Evolutionary conservation across 176 grass and related monocot genomes (phyloP).

Genomic region (Carex kokanica): DNA sequence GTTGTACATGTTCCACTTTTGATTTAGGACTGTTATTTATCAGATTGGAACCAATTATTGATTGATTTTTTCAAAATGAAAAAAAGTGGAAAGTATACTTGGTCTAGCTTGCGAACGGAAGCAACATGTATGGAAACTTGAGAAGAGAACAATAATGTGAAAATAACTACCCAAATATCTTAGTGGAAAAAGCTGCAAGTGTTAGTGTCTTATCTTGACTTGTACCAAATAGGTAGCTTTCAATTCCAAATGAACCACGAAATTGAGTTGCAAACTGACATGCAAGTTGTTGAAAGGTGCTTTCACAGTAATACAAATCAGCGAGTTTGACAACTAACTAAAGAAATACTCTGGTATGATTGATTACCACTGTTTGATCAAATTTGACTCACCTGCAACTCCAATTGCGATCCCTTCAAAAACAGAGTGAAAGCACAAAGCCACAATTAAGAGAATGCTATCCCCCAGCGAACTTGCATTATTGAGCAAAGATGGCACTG

Average conservation of each 20-base stretch:
- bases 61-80: not conserved
- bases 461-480: constrained; percentile 72
- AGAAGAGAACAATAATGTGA: constrained; percentile 12
- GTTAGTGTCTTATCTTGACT: constrained; percentile 13
- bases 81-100: not conserved
- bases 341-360: not conserved
- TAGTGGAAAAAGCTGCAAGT: not conserved
- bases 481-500: constrained; percentile 51
- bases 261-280: not conserved
- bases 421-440: constrained; percentile 95
- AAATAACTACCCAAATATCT: not conserved
- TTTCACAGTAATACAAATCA: not conserved
- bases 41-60: not conserved
- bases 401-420: constrained; percentile 98
- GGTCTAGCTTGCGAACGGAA: not conserved
- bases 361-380: not conserved
- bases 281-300: not conserved
- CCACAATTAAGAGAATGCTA: constrained; percentile 70
- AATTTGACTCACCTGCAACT: constrained; percentile 49
- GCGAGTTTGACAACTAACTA: not conserved
- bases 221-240: not conserved
- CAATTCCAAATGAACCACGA: not conserved
- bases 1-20: not conserved
- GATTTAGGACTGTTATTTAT: not conserved
- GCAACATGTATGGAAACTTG: not conserved